phyloP scores from a whole-genome alignment of 129 eudicot genomes.

The Flaveria ramosissima region DNA sequence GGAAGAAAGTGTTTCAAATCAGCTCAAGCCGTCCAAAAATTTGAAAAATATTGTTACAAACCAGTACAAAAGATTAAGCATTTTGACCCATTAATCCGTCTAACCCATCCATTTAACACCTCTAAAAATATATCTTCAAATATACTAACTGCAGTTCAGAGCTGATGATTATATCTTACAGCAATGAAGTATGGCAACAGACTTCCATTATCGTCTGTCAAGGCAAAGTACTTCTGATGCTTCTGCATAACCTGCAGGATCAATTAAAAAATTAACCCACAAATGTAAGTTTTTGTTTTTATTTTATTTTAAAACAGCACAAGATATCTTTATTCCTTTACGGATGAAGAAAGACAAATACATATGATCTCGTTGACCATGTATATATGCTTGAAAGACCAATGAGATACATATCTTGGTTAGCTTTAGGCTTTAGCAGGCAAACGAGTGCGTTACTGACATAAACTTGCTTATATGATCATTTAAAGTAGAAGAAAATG shows the following conservation, averaged over 20 bases:
- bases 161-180: conserved; percentile 48
- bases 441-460: background rate
- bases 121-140: background rate
- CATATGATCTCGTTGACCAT: background rate
- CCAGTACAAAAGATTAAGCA: background rate
- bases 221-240: conserved; percentile 96
- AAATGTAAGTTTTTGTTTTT: background rate
- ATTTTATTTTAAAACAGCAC: conserved; percentile 10
- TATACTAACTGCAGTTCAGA: conserved; percentile 1
- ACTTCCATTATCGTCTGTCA: conserved; percentile 61
- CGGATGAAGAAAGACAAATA: background rate
- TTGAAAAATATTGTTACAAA: background rate
- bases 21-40: background rate
- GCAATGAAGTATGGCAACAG: conserved; percentile 89
- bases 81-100: background rate
- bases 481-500: background rate
- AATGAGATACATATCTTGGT: background rate
- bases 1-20: background rate
- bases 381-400: background rate
- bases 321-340: conserved; percentile 9
- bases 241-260: conserved; percentile 95
- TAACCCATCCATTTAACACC: background rate
- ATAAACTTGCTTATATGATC: background rate
- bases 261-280: background rate
- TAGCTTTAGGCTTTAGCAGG: conserved; percentile 4